A percentile compares a stretch with the other conserved stretches of the same genome.
phyloP scores from a whole-genome alignment of 2,329 filamentous ascomycete genomes.

The Colletotrichum tabaci region DNA sequence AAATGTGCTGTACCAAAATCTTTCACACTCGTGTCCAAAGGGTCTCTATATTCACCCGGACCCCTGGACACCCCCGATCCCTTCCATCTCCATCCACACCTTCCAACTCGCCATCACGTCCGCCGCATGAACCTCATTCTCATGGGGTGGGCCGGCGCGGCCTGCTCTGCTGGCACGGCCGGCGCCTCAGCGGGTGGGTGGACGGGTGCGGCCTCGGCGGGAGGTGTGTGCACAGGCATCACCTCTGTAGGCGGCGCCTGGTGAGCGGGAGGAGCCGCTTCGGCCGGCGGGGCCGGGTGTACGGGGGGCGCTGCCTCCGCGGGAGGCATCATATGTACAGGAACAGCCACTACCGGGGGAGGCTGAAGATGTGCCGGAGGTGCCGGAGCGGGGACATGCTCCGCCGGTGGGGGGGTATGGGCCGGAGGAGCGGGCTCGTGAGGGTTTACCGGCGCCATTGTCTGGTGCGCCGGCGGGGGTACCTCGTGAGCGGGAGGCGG shows the following conservation, averaged over 20 bases:
- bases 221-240: constrained; percentile 9
- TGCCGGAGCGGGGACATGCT: neutral
- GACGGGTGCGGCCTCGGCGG: neutral
- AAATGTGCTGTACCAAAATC: constrained; percentile 1
- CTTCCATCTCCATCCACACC: neutral
- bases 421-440: constrained; percentile 5
- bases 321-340: constrained; percentile 13
- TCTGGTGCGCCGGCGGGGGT: neutral
- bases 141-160: constrained; percentile 18
- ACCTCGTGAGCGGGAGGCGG: neutral
- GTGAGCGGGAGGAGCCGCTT: constrained; percentile 19
- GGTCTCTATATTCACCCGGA: neutral
- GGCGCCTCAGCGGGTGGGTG: constrained; percentile 11
- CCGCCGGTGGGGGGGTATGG: constrained; percentile 20
- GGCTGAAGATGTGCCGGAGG: constrained; percentile 1
- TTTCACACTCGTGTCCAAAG: neutral
- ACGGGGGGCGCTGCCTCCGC: neutral
- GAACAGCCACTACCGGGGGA: constrained; percentile 14
- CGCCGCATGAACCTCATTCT: constrained; percentile 36
- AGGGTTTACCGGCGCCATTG: neutral
- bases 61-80: neutral
- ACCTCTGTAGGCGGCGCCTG: constrained; percentile 19
- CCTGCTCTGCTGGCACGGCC: constrained; percentile 7
- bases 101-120: neutral
- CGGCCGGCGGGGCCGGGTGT: constrained; percentile 17